Conservation (phyloP, 2,329 filamentous ascomycete species). For the Colletotrichum coccodes region DNA sequence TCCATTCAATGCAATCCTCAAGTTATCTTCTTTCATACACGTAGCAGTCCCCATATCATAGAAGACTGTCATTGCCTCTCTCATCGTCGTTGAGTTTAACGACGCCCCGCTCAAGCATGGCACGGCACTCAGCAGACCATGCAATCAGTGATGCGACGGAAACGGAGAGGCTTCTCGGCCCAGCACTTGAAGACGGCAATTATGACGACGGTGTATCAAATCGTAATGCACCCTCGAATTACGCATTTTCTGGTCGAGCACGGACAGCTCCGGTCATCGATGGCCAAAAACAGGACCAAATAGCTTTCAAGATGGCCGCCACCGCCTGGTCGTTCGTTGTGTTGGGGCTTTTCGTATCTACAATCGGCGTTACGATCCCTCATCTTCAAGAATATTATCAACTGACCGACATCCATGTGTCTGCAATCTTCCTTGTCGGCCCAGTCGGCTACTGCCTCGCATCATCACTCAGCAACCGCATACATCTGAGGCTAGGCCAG, state of each 20-base stretch:
- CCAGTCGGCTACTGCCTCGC: conserved; percentile 55
- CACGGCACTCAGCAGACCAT: too few relatives aligned
- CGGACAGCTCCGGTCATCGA: background rate
- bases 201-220: too few relatives aligned
- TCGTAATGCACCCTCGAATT: background rate
- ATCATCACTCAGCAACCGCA: conserved; percentile 47
- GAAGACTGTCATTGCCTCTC: too few relatives aligned
- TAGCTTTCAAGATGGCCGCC: background rate
- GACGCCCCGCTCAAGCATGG: background rate
- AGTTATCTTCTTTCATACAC: too few relatives aligned
- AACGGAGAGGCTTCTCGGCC: background rate
- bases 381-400: conserved; percentile 50
- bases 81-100: background rate
- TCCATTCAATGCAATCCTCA: too few relatives aligned
- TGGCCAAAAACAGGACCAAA: background rate
- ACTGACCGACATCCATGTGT: conserved; percentile 53
- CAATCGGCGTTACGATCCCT: conserved; percentile 40
- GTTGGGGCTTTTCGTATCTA: conserved; percentile 39
- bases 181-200: background rate
- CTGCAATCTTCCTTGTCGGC: conserved; percentile 53
- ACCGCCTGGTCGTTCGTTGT: conserved; percentile 32
- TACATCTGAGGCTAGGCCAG: conserved; percentile 68
- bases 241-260: background rate
- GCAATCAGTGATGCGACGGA: background rate
- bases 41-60: too few relatives aligned